These are phyloP conservation scores for Phaffomyces opuntiae DNA, from an alignment of 805 yeast species.

Conservation along the genomic window DNA sequence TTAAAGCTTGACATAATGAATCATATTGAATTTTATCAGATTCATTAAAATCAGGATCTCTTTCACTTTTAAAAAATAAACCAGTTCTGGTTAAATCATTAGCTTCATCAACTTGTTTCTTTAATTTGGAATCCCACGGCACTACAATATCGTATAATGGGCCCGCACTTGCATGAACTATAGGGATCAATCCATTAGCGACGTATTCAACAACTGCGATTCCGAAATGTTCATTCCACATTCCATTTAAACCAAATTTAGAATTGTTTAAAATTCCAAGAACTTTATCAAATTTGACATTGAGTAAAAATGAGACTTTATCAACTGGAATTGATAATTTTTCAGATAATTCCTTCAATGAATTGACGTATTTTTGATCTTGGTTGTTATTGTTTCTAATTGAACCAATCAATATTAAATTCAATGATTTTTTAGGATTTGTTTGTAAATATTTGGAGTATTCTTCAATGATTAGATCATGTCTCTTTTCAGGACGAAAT, in stretches of 20 bases:
- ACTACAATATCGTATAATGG: constrained; percentile 83
- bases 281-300: constrained; percentile 65
- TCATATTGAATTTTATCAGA: constrained; percentile 29
- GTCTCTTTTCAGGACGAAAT: constrained; percentile 93
- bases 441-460: constrained; percentile 42
- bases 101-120: constrained; percentile 22
- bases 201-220: constrained; percentile 93
- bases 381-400: constrained; percentile 57
- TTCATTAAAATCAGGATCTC: constrained; percentile 61
- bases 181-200: constrained; percentile 79
- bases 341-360: constrained; percentile 39
- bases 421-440: constrained; percentile 32
- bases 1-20: constrained; percentile 43
- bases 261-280: constrained; percentile 45
- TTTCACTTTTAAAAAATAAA: constrained; percentile 62
- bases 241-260: constrained; percentile 80
- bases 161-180: constrained; percentile 94
- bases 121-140: constrained; percentile 34
- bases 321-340: constrained; percentile 34
- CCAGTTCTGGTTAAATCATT: constrained; percentile 54
- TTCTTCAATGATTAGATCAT: constrained; percentile 57
- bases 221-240: constrained; percentile 99
- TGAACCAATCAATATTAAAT: constrained; percentile 73
- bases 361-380: constrained; percentile 55
- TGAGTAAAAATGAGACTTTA: constrained; percentile 52